These are phyloP conservation scores for Leccinum truebloodii DNA, from an alignment of 768 basidiomycete species.

Conservation along the genomic window DNA sequence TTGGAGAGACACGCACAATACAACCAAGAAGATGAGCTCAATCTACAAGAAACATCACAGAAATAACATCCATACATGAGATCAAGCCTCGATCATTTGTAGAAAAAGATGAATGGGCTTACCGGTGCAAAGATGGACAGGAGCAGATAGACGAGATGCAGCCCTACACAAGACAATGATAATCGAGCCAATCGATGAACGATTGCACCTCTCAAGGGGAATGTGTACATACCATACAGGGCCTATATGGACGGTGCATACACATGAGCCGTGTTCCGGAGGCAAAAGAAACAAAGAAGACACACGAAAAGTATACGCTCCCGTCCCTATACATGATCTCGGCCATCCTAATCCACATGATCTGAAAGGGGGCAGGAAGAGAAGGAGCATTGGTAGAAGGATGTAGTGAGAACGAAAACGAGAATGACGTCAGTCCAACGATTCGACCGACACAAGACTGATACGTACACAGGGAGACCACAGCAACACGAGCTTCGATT, in stretches of 20 bases:
- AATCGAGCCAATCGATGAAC: neutral
- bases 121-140: constrained; percentile 25
- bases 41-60: constrained; percentile 11
- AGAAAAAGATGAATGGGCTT: constrained; percentile 2
- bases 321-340: constrained; percentile 19
- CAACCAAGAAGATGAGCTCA: constrained; percentile 21
- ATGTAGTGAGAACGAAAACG: too few relatives aligned
- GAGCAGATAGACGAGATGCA: constrained; percentile 27
- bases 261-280: neutral
- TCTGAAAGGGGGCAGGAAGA: too few relatives aligned
- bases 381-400: too few relatives aligned
- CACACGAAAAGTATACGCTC: constrained; percentile 30
- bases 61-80: neutral
- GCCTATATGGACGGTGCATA: constrained; percentile 9
- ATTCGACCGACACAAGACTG: too few relatives aligned
- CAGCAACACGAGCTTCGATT: too few relatives aligned
- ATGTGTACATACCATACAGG: constrained; percentile 24
- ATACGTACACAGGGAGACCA: too few relatives aligned
- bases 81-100: neutral
- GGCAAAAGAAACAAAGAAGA: neutral
- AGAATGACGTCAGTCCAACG: too few relatives aligned
- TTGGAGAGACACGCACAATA: constrained; percentile 19
- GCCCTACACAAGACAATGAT: neutral
- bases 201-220: neutral
- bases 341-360: too few relatives aligned